phyloP scores from a whole-genome alignment of 345 rosid genomes.

The Nasturtium officinale region DNA sequence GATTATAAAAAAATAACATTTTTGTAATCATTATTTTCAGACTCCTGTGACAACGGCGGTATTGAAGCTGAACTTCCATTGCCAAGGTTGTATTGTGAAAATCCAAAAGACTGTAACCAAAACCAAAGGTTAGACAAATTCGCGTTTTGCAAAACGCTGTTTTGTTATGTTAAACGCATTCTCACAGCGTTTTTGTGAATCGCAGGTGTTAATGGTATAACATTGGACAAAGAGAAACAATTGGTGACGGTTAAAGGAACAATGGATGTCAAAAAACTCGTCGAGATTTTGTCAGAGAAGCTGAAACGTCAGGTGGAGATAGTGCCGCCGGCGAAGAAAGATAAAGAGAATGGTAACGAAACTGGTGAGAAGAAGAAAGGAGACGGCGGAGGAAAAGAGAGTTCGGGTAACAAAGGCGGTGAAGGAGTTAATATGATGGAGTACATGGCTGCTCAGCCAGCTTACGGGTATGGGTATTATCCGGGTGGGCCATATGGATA shows the following conservation, averaged over 20 bases:
- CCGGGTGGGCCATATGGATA: constrained; percentile 41
- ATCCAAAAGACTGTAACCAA: constrained; percentile 51
- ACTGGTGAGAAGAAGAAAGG: constrained; percentile 40
- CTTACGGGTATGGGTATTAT: constrained; percentile 41
- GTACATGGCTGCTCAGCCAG: constrained; percentile 48
- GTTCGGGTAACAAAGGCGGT: constrained; percentile 39
- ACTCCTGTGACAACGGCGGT: constrained; percentile 61
- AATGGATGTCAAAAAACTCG: constrained; percentile 63
- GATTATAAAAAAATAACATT: not conserved
- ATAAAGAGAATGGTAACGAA: constrained; percentile 46
- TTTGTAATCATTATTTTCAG: constrained; percentile 41
- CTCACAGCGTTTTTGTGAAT: not conserved
- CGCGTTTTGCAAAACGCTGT: constrained; percentile 14
- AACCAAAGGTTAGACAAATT: constrained; percentile 46
- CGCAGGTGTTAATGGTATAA: constrained; percentile 60
- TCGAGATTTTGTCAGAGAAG: constrained; percentile 50
- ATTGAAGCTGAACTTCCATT: constrained; percentile 61
- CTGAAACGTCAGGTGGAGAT: constrained; percentile 69
- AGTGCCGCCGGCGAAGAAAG: constrained; percentile 67
- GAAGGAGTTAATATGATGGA: constrained; percentile 51
- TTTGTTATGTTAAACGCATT: not conserved
- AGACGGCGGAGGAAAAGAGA: constrained; percentile 26
- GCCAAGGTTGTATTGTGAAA: constrained; percentile 66
- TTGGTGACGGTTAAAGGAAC: constrained; percentile 74
- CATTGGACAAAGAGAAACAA: constrained; percentile 60